Conservation (phyloP, 306 rosid genomes). For the Prunus kanzakura region DNA sequence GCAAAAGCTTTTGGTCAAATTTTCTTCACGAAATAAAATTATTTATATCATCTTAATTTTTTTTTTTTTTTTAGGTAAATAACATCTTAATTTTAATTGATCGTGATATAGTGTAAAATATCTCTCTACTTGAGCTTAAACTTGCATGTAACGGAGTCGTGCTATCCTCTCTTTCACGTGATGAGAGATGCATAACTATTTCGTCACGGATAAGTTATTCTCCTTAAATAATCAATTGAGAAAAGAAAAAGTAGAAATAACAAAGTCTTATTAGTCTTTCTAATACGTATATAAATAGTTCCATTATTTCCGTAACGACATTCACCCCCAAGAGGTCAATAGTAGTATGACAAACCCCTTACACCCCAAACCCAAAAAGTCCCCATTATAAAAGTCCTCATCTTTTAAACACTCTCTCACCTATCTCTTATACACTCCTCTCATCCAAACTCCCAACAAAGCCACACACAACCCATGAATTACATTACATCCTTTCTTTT, state of each 20-base stretch:
- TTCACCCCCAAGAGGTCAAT: background rate
- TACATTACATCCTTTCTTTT: background rate
- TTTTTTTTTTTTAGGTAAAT: too few relatives aligned
- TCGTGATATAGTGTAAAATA: too few relatives aligned
- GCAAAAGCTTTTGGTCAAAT: background rate
- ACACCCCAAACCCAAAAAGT: slow-evolving; percentile 18
- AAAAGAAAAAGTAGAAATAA: too few relatives aligned
- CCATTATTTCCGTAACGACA: background rate
- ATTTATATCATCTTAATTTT: too few relatives aligned
- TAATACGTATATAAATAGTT: background rate
- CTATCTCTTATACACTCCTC: background rate
- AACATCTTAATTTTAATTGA: too few relatives aligned
- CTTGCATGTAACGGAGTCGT: too few relatives aligned
- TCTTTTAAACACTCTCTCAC: slow-evolving; percentile 1
- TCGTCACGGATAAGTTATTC: too few relatives aligned
- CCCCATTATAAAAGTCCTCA: slow-evolving; percentile 13
- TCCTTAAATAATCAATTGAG: too few relatives aligned
- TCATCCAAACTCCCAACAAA: background rate
- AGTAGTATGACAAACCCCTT: background rate
- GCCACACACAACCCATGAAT: background rate
- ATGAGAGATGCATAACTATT: too few relatives aligned
- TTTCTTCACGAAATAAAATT: background rate
- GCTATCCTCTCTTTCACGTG: too few relatives aligned
- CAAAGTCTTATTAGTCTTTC: too few relatives aligned
- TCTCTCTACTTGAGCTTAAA: too few relatives aligned